A percentile compares a stretch with the other conserved stretches of the same genome.
Evolutionary conservation across 164 flowering plant species (phyloP).

Genomic region (Piper betle): DNA sequence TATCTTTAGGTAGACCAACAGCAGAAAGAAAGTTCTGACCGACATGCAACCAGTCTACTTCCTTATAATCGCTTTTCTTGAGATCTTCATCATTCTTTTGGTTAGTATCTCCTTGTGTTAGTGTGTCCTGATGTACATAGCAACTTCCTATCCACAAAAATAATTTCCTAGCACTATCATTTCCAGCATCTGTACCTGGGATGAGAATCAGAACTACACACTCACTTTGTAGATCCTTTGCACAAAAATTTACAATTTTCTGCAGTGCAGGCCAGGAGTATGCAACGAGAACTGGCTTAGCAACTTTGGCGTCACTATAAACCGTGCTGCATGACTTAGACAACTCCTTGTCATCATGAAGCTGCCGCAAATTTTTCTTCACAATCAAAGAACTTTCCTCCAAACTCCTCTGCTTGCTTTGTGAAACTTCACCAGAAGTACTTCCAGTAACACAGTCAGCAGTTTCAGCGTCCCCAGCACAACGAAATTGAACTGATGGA

Average conservation of each 20-base stretch:
- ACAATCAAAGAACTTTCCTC: slow-evolving; percentile 6
- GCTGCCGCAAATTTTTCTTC: not conserved
- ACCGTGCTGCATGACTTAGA: slow-evolving; percentile 1
- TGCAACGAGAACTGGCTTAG: slow-evolving; percentile 11
- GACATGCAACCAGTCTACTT: slow-evolving; percentile 16
- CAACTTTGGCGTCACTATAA: slow-evolving; percentile 2
- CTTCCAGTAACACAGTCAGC: slow-evolving; percentile 7
- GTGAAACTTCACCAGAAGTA: not conserved
- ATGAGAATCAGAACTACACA: slow-evolving; percentile 29
- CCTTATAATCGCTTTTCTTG: slow-evolving; percentile 3
- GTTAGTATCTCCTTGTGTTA: slow-evolving; percentile 8
- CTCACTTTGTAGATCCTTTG: slow-evolving; percentile 24
- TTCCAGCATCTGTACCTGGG: slow-evolving; percentile 10
- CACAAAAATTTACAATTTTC: slow-evolving; percentile 21
- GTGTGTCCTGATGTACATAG: slow-evolving; percentile 9
- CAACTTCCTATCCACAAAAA: slow-evolving; percentile 40
- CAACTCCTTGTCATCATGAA: not conserved
- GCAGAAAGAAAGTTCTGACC: slow-evolving; percentile 22
- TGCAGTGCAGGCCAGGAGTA: slow-evolving; percentile 32
- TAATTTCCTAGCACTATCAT: slow-evolving; percentile 10
- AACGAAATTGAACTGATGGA: slow-evolving; percentile 28
- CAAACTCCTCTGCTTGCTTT: slow-evolving; percentile 2
- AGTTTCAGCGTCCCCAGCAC: slow-evolving; percentile 14
- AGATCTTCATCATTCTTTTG: not conserved
- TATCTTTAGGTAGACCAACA: slow-evolving; percentile 25